A percentile compares a stretch with the other conserved stretches of the same genome.
Conservation (phyloP, 78 protist genomes). For the Goniomonas avonlea region DNA sequence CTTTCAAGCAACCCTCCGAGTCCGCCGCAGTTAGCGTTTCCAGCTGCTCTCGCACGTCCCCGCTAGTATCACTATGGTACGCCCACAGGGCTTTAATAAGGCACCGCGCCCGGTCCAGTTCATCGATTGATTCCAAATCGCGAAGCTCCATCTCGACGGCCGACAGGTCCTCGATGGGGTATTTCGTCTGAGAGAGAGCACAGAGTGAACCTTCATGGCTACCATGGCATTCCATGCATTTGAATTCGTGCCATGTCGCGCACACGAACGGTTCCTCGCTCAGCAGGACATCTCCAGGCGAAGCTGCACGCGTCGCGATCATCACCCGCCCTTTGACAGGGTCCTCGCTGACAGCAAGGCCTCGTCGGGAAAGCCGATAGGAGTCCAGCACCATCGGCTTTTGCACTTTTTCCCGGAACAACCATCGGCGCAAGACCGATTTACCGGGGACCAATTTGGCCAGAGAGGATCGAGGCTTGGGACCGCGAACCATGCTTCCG, state of each 20-base stretch:
- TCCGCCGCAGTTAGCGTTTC: neutral
- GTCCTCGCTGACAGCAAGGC: neutral
- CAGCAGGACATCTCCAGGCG: neutral
- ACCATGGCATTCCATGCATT: slow-evolving; percentile 25
- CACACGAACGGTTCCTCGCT: neutral
- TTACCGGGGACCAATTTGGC: too few species aligned
- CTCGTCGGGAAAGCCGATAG: too few species aligned
- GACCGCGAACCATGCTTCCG: too few species aligned
- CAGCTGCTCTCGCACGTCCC: neutral
- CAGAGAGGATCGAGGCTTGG: too few species aligned
- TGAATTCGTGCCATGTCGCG: slow-evolving; percentile 20
- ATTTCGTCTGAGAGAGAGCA: neutral
- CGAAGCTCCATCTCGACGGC: neutral
- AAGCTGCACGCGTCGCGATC: neutral
- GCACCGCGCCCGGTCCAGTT: neutral
- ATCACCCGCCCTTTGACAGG: neutral
- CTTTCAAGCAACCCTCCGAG: neutral
- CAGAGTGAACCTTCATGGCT: neutral
- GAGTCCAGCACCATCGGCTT: too few species aligned
- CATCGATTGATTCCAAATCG: neutral
- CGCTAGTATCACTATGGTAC: neutral
- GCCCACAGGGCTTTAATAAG: neutral
- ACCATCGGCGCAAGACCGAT: too few species aligned
- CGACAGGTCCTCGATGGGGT: neutral
- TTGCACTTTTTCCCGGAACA: too few species aligned